These are phyloP conservation scores for Heliamphora exappendiculata DNA, from an alignment of 148 eudicot species.

Conservation along the genomic window DNA sequence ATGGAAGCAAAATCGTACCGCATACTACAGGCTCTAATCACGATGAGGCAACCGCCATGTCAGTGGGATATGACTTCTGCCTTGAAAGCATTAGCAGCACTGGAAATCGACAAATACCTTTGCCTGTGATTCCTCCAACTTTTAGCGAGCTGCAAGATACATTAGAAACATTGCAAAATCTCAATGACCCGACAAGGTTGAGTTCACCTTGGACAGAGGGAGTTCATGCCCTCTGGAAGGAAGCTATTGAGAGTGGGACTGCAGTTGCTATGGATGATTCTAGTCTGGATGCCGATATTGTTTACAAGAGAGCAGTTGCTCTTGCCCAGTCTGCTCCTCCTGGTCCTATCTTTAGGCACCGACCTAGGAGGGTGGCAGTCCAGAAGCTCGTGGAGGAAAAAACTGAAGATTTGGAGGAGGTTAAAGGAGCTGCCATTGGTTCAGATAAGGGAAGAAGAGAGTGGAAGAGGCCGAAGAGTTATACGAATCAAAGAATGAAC, in stretches of 20 bases:
- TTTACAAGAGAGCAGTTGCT: constrained; percentile 54
- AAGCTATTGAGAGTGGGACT: constrained; percentile 70
- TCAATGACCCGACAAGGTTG: constrained; percentile 2
- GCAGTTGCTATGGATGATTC: constrained; percentile 52
- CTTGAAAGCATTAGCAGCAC: constrained; percentile 1
- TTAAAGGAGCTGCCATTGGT: constrained; percentile 20
- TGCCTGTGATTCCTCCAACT: constrained; percentile 11
- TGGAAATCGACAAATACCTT: background rate
- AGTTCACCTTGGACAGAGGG: constrained; percentile 36
- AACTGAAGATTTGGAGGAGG: constrained; percentile 23
- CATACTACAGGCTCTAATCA: constrained; percentile 1
- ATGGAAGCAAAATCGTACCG: constrained; percentile 4
- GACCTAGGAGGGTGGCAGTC: constrained; percentile 26
- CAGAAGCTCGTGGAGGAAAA: constrained; percentile 25
- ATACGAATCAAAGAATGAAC: constrained; percentile 22
- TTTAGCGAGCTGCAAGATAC: constrained; percentile 6
- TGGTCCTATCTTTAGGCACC: constrained; percentile 53
- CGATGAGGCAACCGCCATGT: constrained; percentile 10
- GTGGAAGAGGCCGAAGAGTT: constrained; percentile 29
- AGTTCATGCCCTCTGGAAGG: constrained; percentile 38
- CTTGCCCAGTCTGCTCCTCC: constrained; percentile 65
- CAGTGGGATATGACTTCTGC: constrained; percentile 6
- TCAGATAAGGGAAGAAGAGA: constrained; percentile 25
- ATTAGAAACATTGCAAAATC: constrained; percentile 6
- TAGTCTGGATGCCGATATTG: constrained; percentile 53